Conservation (phyloP, 352 stramenopile genomes). For the Thraustochytrium sp. region DNA sequence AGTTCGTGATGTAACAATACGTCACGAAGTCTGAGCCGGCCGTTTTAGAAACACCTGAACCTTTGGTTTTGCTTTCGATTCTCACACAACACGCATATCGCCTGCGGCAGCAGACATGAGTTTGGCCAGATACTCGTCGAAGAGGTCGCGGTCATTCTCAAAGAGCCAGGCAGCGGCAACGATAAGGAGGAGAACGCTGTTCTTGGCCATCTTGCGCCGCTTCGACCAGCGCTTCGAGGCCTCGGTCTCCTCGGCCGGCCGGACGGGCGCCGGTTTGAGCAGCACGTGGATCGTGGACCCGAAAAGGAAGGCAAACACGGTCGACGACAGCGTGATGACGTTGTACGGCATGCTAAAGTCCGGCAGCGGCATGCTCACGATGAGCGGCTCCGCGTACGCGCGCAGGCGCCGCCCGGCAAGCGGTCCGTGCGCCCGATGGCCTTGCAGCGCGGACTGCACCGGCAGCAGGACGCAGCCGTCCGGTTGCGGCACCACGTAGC, state of each 20-base stretch:
- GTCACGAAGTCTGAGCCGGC: no score
- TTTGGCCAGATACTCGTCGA: background rate
- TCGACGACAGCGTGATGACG: conserved; percentile 78
- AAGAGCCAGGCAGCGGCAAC: conserved; percentile 7
- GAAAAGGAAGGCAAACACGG: conserved; percentile 73
- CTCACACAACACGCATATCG: no score
- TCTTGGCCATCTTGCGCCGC: conserved; percentile 55
- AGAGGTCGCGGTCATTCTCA: conserved; percentile 24
- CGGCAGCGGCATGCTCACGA: conserved; percentile 69
- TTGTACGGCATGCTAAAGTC: conserved; percentile 84
- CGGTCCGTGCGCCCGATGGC: background rate
- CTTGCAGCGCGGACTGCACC: background rate
- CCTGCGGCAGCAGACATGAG: no score
- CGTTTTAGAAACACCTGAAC: no score
- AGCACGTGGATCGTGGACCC: conserved; percentile 70
- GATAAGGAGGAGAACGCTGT: background rate
- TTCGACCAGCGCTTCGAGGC: background rate
- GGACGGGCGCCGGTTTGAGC: background rate
- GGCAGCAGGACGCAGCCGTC: background rate
- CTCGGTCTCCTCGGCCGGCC: background rate
- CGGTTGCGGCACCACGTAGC: background rate
- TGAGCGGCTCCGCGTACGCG: conserved; percentile 68
- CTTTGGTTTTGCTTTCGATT: no score
- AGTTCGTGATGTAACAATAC: no score
- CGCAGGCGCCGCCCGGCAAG: conserved; percentile 42